phyloP scores from a whole-genome alignment of 768 basidiomycete species.

The Boletales sp. region DNA sequence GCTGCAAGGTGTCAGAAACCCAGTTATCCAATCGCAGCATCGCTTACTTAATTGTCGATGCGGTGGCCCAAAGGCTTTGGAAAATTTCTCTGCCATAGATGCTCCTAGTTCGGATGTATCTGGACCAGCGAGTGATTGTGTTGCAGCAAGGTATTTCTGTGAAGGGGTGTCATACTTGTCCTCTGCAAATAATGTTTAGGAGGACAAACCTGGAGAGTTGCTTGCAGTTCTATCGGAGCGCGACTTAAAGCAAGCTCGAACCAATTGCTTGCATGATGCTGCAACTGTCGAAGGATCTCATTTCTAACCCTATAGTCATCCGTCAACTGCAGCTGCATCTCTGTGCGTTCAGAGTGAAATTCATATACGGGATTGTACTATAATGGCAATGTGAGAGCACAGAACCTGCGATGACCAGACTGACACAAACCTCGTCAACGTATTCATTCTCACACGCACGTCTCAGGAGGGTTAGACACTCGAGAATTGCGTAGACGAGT shows the following conservation, averaged over 20 bases:
- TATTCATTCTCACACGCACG: constrained; percentile 89
- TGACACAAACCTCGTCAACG: constrained; percentile 69
- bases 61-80: constrained; percentile 72
- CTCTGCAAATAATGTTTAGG: not conserved
- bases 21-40: not conserved
- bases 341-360: constrained; percentile 74
- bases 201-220: constrained; percentile 73
- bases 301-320: constrained; percentile 86
- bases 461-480: constrained; percentile 85
- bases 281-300: constrained; percentile 74
- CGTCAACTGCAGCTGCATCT: constrained; percentile 72
- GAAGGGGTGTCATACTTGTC: not conserved
- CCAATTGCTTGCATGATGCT: constrained; percentile 76
- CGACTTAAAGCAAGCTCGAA: constrained; percentile 82
- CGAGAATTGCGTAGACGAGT: constrained; percentile 85
- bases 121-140: constrained; percentile 62
- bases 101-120: constrained; percentile 88
- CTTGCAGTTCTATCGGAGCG: constrained; percentile 89
- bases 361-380: constrained; percentile 88
- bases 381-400: not conserved
- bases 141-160: constrained; percentile 85
- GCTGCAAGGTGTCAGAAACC: constrained; percentile 33
- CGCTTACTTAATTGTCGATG: constrained; percentile 73
- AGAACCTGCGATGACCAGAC: not conserved
- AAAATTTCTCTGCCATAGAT: constrained; percentile 83